These are phyloP conservation scores for Osmanthus fragrans DNA, from an alignment of 257 asterid genomes.

Conservation along the genomic window DNA sequence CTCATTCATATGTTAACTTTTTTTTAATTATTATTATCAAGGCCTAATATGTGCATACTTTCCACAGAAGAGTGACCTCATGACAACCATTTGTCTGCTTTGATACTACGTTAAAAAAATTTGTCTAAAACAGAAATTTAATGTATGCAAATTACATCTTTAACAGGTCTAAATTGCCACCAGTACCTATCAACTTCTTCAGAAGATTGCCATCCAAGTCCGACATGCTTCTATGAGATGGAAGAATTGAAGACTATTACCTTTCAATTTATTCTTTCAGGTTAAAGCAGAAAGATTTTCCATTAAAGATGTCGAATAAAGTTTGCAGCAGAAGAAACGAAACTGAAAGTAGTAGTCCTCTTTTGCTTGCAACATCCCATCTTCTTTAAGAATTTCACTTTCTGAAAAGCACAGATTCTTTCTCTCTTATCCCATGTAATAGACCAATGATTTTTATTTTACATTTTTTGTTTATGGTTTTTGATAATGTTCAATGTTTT, in stretches of 20 bases:
- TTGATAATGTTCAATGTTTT: slow-evolving; percentile 28
- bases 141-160: neutral
- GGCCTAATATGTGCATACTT: neutral
- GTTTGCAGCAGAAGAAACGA: slow-evolving; percentile 22
- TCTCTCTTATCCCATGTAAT: slow-evolving; percentile 13
- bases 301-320: slow-evolving; percentile 39
- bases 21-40: too few species aligned
- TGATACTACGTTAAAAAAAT: neutral
- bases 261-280: neutral
- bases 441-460: slow-evolving; percentile 13
- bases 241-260: neutral
- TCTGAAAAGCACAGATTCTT: neutral
- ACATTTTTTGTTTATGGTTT: neutral
- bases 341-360: neutral
- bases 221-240: slow-evolving; percentile 66
- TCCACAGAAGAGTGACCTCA: neutral
- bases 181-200: slow-evolving; percentile 85
- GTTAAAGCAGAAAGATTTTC: slow-evolving; percentile 31
- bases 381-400: slow-evolving; percentile 10
- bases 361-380: neutral
- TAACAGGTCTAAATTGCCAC: slow-evolving; percentile 53
- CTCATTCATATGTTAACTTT: too few species aligned
- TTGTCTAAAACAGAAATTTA: neutral
- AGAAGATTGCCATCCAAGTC: slow-evolving; percentile 83
- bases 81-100: neutral